Percentiles rank a stretch among this genome's conserved stretches.
phyloP scores from a whole-genome alignment of 345 rosid genomes.

The Erysimum cheiranthoides region DNA sequence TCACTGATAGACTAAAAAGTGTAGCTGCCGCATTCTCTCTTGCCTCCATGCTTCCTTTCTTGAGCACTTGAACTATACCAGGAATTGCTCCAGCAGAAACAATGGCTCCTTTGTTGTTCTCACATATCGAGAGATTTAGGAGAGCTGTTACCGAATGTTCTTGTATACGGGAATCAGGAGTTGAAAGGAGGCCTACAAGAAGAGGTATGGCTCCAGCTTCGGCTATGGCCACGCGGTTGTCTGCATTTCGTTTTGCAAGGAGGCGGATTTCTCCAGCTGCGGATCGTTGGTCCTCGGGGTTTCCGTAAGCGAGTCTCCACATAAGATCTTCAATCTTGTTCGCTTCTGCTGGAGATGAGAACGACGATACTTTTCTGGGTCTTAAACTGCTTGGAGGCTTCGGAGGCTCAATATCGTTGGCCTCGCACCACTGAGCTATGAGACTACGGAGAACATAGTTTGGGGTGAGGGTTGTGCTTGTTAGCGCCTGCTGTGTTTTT shows the following conservation, averaged over 20 bases:
- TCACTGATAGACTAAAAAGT: constrained; percentile 92
- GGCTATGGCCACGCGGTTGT: constrained; percentile 95
- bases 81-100: constrained; percentile 91
- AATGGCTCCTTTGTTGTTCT: constrained; percentile 91
- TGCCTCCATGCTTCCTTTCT: constrained; percentile 98
- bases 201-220: constrained; percentile 99
- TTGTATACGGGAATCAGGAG: constrained; percentile 87
- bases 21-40: constrained; percentile 99
- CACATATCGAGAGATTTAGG: constrained; percentile 95
- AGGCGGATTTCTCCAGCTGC: constrained; percentile 97
- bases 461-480: constrained; percentile 73
- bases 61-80: constrained; percentile 90
- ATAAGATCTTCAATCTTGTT: constrained; percentile 76
- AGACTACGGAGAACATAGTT: constrained; percentile 95
- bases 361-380: constrained; percentile 64
- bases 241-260: constrained; percentile 96
- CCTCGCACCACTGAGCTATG: constrained; percentile 97
- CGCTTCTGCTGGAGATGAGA: constrained; percentile 77
- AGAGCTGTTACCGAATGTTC: constrained; percentile 97
- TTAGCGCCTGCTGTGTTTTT: constrained; percentile 85
- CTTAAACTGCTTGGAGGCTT: constrained; percentile 75
- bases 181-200: constrained; percentile 78
- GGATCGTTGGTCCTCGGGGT: constrained; percentile 77
- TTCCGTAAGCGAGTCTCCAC: constrained; percentile 73
- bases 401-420: constrained; percentile 87